phyloP scores from a whole-genome alignment of 1,284 basidiomycete genomes.

The Ceratobasidium papillatum region DNA sequence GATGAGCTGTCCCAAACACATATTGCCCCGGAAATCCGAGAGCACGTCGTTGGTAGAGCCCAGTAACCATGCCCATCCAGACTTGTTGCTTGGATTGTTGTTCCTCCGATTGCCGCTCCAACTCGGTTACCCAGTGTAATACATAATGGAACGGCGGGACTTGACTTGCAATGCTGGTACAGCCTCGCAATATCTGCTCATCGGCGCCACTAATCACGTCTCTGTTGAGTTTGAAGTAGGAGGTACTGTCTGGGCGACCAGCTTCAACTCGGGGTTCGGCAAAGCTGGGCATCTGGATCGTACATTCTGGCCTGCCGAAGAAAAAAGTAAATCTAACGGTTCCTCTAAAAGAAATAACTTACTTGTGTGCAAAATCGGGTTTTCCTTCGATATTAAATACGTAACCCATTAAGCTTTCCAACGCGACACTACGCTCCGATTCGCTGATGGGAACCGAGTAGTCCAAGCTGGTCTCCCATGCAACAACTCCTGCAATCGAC shows the following conservation, averaged over 20 bases:
- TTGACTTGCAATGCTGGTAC: not conserved
- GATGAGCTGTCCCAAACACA: constrained; percentile 8
- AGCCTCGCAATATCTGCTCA: not conserved
- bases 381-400: not conserved
- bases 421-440: not conserved
- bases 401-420: not conserved
- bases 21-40: constrained; percentile 2
- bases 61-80: constrained; percentile 8
- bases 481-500: not conserved
- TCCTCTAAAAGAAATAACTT: not conserved
- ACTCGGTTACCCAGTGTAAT: constrained; percentile 16
- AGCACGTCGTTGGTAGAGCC: constrained; percentile 7
- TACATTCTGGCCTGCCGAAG: not conserved
- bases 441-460: not conserved
- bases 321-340: not conserved
- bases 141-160: not conserved
- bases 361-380: not conserved
- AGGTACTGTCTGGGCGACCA: not conserved
- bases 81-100: not conserved
- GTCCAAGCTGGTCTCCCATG: too few relatives aligned
- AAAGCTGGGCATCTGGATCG: not conserved
- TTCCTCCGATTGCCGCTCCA: not conserved
- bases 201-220: not conserved
- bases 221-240: not conserved
- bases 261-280: not conserved